Evolutionary conservation across 1,284 basidiomycete genomes (phyloP).

Genomic region (Gymnopus androsaceus): DNA sequence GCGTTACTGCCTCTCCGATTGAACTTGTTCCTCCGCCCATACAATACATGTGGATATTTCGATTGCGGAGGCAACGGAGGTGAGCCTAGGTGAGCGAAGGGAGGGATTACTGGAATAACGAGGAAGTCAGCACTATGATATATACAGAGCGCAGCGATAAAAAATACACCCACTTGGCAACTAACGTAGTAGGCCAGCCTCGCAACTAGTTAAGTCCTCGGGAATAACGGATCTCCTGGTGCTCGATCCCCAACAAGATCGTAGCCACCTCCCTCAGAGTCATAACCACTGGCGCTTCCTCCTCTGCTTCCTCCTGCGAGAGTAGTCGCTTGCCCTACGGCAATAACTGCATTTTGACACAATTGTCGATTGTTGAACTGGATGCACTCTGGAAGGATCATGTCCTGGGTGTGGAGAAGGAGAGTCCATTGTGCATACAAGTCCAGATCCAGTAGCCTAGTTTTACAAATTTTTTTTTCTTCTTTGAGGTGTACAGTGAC

Average conservation of each 20-base stretch:
- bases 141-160: not conserved
- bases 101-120: conserved; percentile 27
- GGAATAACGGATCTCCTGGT: conserved; percentile 68
- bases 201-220: conserved; percentile 66
- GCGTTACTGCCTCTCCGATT: conserved; percentile 4
- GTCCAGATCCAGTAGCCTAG: too few relatives aligned
- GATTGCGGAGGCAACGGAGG: conserved; percentile 26
- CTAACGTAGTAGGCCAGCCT: conserved; percentile 56
- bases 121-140: not conserved
- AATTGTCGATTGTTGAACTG: too few relatives aligned
- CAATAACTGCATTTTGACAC: too few relatives aligned
- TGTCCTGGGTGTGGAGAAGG: too few relatives aligned
- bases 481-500: too few relatives aligned
- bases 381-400: too few relatives aligned
- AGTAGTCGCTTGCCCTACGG: too few relatives aligned
- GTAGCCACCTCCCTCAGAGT: conserved; percentile 11
- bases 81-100: conserved; percentile 26
- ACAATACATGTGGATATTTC: conserved; percentile 14
- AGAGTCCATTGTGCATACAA: too few relatives aligned
- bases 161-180: conserved; percentile 46
- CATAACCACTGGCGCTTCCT: too few relatives aligned
- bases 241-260: conserved; percentile 51
- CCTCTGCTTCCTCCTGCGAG: too few relatives aligned
- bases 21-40: not conserved
- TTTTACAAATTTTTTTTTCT: too few relatives aligned